Percentiles rank a stretch among this genome's conserved stretches.
Evolutionary conservation across 352 stramenopile genomes (phyloP).

Genomic region (Globisporangium uncinulatum): DNA sequence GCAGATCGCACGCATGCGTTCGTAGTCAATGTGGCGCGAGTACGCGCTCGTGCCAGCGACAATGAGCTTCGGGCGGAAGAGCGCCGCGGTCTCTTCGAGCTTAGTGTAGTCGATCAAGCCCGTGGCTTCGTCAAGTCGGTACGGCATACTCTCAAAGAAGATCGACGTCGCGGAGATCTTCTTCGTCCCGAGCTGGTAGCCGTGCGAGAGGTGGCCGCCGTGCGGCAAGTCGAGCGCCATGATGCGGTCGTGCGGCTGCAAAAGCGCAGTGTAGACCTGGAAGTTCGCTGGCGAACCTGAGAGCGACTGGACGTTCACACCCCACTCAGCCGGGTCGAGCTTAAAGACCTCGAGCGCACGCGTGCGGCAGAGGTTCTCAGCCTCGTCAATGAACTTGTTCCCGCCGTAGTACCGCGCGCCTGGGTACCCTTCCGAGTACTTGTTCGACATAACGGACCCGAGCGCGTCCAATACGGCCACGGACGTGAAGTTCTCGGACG

Average conservation of each 20-base stretch:
- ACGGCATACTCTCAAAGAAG: constrained; percentile 99
- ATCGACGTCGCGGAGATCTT: constrained; percentile 99
- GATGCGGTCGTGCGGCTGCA: constrained; percentile 98
- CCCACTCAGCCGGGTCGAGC: constrained; percentile 94
- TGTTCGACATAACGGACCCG: constrained; percentile 99
- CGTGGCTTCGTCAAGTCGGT: constrained; percentile 95
- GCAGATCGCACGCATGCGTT: constrained; percentile 96
- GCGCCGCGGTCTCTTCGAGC: constrained; percentile 91
- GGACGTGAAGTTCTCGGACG: constrained; percentile 99
- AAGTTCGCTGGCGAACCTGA: constrained; percentile 99
- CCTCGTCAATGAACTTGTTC: constrained; percentile 99
- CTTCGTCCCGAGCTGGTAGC: constrained; percentile 97
- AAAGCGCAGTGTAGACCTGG: constrained; percentile 97
- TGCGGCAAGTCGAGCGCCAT: constrained; percentile 98
- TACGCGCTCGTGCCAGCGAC: constrained; percentile 98
- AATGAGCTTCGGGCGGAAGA: constrained; percentile 97
- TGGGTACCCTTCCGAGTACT: constrained; percentile 98
- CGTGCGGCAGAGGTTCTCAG: constrained; percentile 96
- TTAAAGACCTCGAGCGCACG: constrained; percentile 97
- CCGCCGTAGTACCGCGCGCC: constrained; percentile 95
- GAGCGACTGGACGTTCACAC: constrained; percentile 97
- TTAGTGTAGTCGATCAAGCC: constrained; percentile 99
- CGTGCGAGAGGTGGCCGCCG: constrained; percentile 98
- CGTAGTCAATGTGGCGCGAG: constrained; percentile 98
- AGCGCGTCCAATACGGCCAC: constrained; percentile 96